A percentile compares a stretch with the other conserved stretches of the same genome.
These are phyloP conservation scores for Microascus cirrosus DNA, from an alignment of 2,329 filamentous ascomycete species.

Conservation along the genomic window DNA sequence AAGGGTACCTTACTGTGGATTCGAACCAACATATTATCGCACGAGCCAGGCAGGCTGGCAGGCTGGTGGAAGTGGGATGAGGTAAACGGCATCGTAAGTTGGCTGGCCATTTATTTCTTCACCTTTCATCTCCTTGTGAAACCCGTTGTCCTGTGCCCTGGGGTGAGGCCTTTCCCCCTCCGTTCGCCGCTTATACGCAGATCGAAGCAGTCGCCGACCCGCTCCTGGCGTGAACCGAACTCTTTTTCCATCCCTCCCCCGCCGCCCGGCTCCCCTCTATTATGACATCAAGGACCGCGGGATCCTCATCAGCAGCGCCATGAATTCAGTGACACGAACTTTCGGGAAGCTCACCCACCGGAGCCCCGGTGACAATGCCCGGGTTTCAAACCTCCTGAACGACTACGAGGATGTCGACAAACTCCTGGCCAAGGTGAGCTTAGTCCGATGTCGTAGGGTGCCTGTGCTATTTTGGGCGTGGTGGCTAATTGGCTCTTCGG, in stretches of 20 bases:
- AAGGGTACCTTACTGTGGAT: background rate
- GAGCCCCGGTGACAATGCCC: constrained; percentile 62
- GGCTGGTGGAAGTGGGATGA: background rate
- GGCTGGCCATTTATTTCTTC: no score
- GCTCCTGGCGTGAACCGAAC: background rate
- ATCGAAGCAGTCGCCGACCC: background rate
- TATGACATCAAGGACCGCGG: background rate
- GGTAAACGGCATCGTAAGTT: background rate
- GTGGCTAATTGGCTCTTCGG: background rate
- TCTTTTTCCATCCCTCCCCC: background rate
- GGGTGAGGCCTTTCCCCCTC: background rate
- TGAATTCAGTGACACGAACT: constrained; percentile 64
- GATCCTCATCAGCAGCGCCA: constrained; percentile 17
- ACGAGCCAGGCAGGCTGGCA: background rate
- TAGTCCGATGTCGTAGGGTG: background rate
- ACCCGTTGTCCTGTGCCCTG: background rate
- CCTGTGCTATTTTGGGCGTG: background rate
- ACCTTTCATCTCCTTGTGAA: background rate
- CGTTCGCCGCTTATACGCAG: background rate
- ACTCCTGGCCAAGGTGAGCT: constrained; percentile 56
- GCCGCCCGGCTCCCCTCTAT: background rate
- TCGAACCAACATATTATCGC: background rate
- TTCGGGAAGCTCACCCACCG: constrained; percentile 61
- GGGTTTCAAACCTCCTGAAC: constrained; percentile 61
- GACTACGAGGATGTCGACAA: constrained; percentile 75